A percentile compares a stretch with the other conserved stretches of the same genome.
Evolutionary conservation across 2,329 filamentous ascomycete genomes (phyloP).

Genomic region (Ceratocystis papillata): DNA sequence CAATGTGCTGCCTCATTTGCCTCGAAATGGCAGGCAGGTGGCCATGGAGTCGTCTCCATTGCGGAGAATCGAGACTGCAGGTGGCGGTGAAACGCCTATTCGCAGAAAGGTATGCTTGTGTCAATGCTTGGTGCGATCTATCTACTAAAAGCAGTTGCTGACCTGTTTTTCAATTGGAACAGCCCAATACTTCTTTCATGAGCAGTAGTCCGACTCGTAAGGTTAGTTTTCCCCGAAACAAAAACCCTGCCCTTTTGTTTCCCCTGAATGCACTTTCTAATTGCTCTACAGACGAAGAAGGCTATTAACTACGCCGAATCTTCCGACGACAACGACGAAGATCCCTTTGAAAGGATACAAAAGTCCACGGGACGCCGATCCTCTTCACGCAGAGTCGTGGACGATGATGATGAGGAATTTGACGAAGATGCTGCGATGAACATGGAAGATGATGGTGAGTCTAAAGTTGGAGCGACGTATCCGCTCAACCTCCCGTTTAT

Average conservation of each 20-base stretch:
- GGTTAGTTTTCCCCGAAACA: conserved; percentile 37
- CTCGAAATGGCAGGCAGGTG: conserved; percentile 30
- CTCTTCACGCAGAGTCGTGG: conserved; percentile 48
- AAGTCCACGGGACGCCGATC: conserved; percentile 31
- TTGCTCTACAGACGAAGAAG: conserved; percentile 39
- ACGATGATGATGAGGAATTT: conserved; percentile 58
- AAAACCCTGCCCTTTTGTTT: background rate
- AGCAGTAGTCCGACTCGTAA: conserved; percentile 70
- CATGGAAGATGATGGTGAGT: conserved; percentile 51
- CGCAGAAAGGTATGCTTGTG: conserved; percentile 25
- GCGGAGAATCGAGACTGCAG: conserved; percentile 28
- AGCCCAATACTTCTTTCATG: conserved; percentile 33
- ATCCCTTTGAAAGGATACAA: conserved; percentile 31
- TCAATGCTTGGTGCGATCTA: background rate
- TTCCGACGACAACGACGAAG: conserved; percentile 68
- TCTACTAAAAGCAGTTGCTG: background rate
- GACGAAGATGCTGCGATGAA: conserved; percentile 45
- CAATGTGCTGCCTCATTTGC: conserved; percentile 33
- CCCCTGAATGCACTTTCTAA: background rate
- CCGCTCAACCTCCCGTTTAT: too few relatives aligned
- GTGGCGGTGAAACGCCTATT: background rate
- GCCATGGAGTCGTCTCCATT: conserved; percentile 55
- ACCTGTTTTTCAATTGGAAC: background rate
- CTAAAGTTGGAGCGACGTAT: too few relatives aligned
- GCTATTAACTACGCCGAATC: conserved; percentile 74